phyloP scores from a whole-genome alignment of 192 early-diverging fungal species.

The Chytriomyces sp. region DNA sequence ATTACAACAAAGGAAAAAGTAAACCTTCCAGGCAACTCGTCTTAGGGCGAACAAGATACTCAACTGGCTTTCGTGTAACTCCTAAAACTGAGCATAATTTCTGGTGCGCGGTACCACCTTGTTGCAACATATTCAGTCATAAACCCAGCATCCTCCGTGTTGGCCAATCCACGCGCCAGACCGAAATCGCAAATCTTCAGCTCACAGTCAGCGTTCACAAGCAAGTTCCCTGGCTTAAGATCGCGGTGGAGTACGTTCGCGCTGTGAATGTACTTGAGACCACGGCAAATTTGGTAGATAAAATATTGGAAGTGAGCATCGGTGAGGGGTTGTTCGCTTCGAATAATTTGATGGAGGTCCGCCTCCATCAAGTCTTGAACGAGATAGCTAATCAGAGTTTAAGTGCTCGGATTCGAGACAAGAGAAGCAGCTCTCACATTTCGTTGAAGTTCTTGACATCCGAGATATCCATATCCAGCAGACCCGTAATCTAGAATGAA shows the following conservation, averaged over 20 bases:
- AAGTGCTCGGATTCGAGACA: background rate
- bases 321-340: conserved; percentile 86
- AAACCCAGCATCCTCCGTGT: conserved; percentile 36
- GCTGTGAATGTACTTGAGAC: conserved; percentile 98
- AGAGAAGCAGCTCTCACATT: conserved; percentile 55
- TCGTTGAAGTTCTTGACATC: conserved; percentile 83
- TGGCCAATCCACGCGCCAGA: conserved; percentile 48
- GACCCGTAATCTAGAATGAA: conserved; percentile 78
- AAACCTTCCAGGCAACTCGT: background rate
- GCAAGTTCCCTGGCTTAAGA: conserved; percentile 82
- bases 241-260: conserved; percentile 97
- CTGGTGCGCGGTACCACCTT: conserved; percentile 60
- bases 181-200: conserved; percentile 63
- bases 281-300: conserved; percentile 94
- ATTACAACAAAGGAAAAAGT: background rate
- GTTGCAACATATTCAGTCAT: conserved; percentile 65
- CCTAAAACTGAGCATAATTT: conserved; percentile 57
- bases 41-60: background rate
- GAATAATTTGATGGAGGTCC: conserved; percentile 96
- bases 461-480: conserved; percentile 90
- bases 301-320: conserved; percentile 99
- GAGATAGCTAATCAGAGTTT: conserved; percentile 60
- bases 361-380: conserved; percentile 99
- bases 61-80: conserved; percentile 58
- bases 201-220: conserved; percentile 62